phyloP scores from a whole-genome alignment of 352 stramenopile genomes.

The Pythium phragmiticola region DNA sequence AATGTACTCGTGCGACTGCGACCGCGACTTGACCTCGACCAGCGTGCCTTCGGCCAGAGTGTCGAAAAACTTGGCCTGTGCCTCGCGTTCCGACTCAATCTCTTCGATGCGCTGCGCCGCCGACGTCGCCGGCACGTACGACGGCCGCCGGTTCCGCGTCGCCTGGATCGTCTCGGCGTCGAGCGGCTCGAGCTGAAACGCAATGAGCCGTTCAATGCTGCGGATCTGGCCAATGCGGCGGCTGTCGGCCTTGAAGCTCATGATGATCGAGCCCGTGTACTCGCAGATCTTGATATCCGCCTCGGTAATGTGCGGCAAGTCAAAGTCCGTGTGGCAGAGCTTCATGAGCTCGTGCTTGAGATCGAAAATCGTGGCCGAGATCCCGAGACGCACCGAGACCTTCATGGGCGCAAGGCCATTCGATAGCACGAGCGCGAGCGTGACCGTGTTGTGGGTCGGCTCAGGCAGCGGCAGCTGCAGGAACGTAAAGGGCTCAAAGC shows the following conservation, averaged over 20 bases:
- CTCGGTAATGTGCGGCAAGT: slow-evolving; percentile 56
- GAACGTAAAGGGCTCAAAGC: slow-evolving; percentile 94
- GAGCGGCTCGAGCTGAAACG: slow-evolving; percentile 81
- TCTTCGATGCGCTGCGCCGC: slow-evolving; percentile 29
- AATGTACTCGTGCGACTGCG: slow-evolving; percentile 73
- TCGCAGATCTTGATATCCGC: slow-evolving; percentile 86
- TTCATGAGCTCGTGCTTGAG: slow-evolving; percentile 85
- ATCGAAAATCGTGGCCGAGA: slow-evolving; percentile 84
- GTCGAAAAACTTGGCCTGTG: slow-evolving; percentile 49
- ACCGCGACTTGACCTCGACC: slow-evolving; percentile 69
- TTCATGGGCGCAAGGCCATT: slow-evolving; percentile 75
- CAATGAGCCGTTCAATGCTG: slow-evolving; percentile 84
- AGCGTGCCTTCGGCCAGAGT: slow-evolving; percentile 55
- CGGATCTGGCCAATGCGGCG: slow-evolving; percentile 82
- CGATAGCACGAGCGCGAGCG: slow-evolving; percentile 72
- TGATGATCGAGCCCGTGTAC: slow-evolving; percentile 83
- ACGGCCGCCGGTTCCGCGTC: slow-evolving; percentile 74
- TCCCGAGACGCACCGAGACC: slow-evolving; percentile 75
- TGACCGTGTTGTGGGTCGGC: slow-evolving; percentile 81
- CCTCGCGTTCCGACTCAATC: slow-evolving; percentile 19
- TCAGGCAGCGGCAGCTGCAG: slow-evolving; percentile 87
- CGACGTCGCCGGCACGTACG: slow-evolving; percentile 45
- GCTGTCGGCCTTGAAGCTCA: slow-evolving; percentile 87
- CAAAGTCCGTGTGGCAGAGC: slow-evolving; percentile 74
- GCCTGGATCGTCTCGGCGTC: slow-evolving; percentile 65